phyloP scores from a whole-genome alignment of 2,329 filamentous ascomycete species.

The Botryosphaeria dothidea region DNA sequence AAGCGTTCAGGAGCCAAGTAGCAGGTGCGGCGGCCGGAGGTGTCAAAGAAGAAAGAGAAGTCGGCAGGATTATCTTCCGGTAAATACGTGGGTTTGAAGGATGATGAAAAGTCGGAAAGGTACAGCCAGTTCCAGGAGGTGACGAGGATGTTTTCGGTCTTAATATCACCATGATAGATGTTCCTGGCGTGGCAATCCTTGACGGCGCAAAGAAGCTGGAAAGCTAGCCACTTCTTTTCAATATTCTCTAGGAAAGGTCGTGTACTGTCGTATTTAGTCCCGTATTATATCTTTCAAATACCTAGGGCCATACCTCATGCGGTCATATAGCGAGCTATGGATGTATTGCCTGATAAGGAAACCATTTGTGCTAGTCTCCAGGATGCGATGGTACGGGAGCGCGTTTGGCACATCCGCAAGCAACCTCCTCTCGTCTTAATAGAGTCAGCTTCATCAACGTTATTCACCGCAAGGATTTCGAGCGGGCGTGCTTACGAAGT shows the following conservation, averaged over 20 bases:
- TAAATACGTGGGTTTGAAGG: constrained; percentile 90
- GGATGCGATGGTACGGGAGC: constrained; percentile 81
- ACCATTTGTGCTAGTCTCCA: constrained; percentile 89
- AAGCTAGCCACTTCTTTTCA: constrained; percentile 98
- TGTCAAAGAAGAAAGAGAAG: constrained; percentile 97
- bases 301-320: constrained; percentile 59
- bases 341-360: constrained; percentile 94
- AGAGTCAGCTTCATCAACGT: constrained; percentile 9
- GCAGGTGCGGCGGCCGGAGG: constrained; percentile 85
- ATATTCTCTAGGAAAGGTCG: constrained; percentile 95
- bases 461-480: constrained; percentile 22
- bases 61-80: constrained; percentile 96
- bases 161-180: constrained; percentile 96
- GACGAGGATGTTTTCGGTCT: constrained; percentile 94
- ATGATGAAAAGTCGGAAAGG: constrained; percentile 92
- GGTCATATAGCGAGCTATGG: constrained; percentile 95
- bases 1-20: constrained; percentile 96
- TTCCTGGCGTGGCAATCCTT: constrained; percentile 88
- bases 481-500: constrained; percentile 70
- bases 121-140: constrained; percentile 99
- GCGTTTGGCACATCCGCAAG: constrained; percentile 87
- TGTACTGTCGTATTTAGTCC: constrained; percentile 62
- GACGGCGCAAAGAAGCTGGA: constrained; percentile 88
- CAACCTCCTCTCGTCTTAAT: constrained; percentile 72
- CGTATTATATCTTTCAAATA: neutral